Evolutionary conservation across 176 grass and related monocot species (phyloP), one percentile per base, ranked within the genome.

Genomic region (Lolium perenne): DNA sequence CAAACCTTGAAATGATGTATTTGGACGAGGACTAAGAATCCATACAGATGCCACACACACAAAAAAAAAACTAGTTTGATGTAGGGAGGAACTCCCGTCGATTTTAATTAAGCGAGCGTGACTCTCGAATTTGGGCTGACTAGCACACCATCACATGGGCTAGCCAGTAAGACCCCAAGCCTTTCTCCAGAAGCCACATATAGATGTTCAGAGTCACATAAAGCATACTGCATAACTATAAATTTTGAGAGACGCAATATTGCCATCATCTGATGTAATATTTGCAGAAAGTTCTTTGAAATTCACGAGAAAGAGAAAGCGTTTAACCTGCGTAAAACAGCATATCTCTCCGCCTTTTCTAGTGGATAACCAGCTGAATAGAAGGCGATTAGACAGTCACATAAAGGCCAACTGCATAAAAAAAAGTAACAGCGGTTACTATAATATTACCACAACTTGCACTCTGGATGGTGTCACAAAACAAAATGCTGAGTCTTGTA

Each of bases 301-400:
- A 70, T 45, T 45, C 25, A 63, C 25, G 60, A 18, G n/a, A 80
- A 65, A 16, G 38, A 22, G 26, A 47, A 91, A 71, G 54, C 29
- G 68, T 80, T 84, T 85, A 58, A 98, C 95, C 94, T 98, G 71
- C 88, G 89, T 72, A 95, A 80, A 86, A 86, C 84, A 25, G 87
- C 91, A 82, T 98, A 98, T 85, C 68, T 87, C 91, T 95, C 89
- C 41, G 83, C 89, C 86, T 98, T 98, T 91, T 94, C 45, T 66
- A 98, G 86, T 78, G 95, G 95, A 92, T 94, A 98, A 70, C 95
- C 95, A 76, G 90, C 58, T 41, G 95, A 98, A 83, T 95, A 95
- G 74, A 98, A 98, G 32, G 95, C 95, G 62, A 98, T 91, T 79
- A 98, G 89, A 84, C 93, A 98, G 80, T 95, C 95, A 82, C 91